Evolutionary conservation across 148 eudicot genomes (phyloP), one percentile per base, ranked within the genome.

Genomic region (Arbutus unedo): DNA sequence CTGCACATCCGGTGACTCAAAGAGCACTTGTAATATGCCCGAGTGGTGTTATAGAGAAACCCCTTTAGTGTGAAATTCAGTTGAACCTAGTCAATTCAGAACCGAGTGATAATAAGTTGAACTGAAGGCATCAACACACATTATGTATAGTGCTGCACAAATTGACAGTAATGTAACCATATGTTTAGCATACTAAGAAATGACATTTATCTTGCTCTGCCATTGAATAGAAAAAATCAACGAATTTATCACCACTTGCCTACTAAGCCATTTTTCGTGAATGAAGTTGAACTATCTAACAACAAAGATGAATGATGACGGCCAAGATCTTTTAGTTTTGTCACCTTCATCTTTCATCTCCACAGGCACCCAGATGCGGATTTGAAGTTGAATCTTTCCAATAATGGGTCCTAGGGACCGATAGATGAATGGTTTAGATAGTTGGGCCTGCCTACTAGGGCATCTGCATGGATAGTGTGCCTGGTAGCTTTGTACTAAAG

Each of bases 11-110:
- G 89, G 62, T 85, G 83, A 64, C 75, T 82, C 80, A 89, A 72
- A 16, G 85, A 82, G 84, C 94, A 91, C 79, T 85, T 80, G 82
- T 83, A 90, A 84, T 82, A 66, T 4, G 94, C 88, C 3, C 72
- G 45, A 77, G 85, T 82, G 38, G 89, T 91, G 53, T 90, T 83
- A 41, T 91, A 84, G 62, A 80, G 83, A 75, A 85, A 76, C 85
- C 91, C 87, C 68, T 77, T 86, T 53, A 91, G 81, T 41, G 89
- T 90, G 79, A 91, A 81, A 86, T 91, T 90, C 82, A 91, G 57
- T 74, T 84, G 78, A 73, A 87, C 91, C 92, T 91, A 78, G 86
- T 67, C 59, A 81, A 18, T 62, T 67, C 38, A 79, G 18, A 85
- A 74, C 25, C 71, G 81, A 68, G 75, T 14, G 3, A 49, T 9